phyloP scores from a whole-genome alignment of 306 rosid species.

The Alnus glutinosa region DNA sequence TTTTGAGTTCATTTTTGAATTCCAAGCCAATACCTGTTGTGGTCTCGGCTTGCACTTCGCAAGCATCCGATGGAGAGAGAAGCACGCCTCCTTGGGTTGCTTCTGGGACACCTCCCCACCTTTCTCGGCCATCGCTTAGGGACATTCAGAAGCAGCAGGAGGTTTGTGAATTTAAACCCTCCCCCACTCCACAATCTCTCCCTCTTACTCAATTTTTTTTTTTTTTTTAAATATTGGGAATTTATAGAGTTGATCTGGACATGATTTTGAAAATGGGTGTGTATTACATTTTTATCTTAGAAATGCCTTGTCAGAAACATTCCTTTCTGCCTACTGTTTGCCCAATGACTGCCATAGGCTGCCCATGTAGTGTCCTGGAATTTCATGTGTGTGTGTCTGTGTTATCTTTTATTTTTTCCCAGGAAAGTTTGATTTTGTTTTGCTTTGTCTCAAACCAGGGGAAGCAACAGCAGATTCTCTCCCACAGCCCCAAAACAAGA shows the following conservation, averaged over 20 bases:
- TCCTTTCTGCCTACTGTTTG: not conserved
- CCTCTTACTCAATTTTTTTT: too few species aligned
- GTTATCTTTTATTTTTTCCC: not conserved
- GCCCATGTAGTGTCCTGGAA: not conserved
- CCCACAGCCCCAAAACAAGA: constrained; percentile 77
- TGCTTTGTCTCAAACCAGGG: constrained; percentile 46
- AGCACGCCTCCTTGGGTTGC: constrained; percentile 88
- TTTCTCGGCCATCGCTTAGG: constrained; percentile 73
- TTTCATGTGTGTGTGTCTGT: not conserved
- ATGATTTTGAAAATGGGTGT: not conserved
- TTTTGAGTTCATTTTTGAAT: constrained; percentile 68
- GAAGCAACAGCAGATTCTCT: constrained; percentile 62
- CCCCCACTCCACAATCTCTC: too few species aligned
- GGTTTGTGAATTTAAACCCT: constrained; percentile 40
- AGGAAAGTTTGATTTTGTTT: not conserved
- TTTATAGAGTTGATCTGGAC: not conserved
- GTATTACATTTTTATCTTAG: not conserved
- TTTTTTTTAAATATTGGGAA: not conserved
- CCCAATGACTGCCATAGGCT: not conserved
- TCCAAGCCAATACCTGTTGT: constrained; percentile 91
- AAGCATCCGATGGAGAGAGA: constrained; percentile 66
- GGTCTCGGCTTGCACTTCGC: constrained; percentile 37
- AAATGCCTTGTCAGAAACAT: not conserved
- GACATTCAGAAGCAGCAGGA: constrained; percentile 96
- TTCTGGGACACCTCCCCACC: constrained; percentile 83